Evolutionary conservation across 192 early-diverging fungal species (phyloP), one percentile per base, ranked within the genome.

Genomic region (Phlyctochytrium bullatum): DNA sequence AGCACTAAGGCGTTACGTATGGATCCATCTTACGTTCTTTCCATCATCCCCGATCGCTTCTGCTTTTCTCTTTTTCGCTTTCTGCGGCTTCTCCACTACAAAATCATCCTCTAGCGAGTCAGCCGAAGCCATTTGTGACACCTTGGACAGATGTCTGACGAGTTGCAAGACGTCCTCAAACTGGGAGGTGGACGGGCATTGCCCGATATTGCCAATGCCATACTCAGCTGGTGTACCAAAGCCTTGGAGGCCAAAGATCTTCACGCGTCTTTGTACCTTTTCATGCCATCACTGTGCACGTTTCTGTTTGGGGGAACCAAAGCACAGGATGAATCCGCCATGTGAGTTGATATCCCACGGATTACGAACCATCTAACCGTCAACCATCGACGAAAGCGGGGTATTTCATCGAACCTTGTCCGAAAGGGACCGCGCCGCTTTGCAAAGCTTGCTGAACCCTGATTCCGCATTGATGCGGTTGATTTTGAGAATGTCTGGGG

Each of bases 51-150:
- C 16, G n/a, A 4, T 23, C 32, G 57, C 29, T 20, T 14, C 20
- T n/a, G 52, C 25, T 59, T 66, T 63, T 29, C 2, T 54, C 52
- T 12, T 60, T 25, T 61, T 51, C 2, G 61, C 17, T 36, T 52
- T 52, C 16, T 20, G 62, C 29, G 23, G 31, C 56, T 33, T 0
- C 23, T 59, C 34, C 3, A 64, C 50, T 10, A 64, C 32, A 35
- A 35, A 71, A 34, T 71, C 69, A 34, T 71, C 69, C 29, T 71
- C 62, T 20, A 71, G 69, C 23, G 25, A 17, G n/a, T 71, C 69
- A 6, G 53, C 69, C 2, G 31, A 20, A 31, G 25, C 58, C 66
- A 67, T n/a, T n/a, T n/a, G n/a, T n/a, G n/a, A n/a, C n/a, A 47
- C 40, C 6, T 47, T 47, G 40, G 40, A 47, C 6, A 60, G n/a